Evolutionary conservation across 2,329 filamentous ascomycete genomes (phyloP).

Genomic region (Botrytis galanthina): DNA sequence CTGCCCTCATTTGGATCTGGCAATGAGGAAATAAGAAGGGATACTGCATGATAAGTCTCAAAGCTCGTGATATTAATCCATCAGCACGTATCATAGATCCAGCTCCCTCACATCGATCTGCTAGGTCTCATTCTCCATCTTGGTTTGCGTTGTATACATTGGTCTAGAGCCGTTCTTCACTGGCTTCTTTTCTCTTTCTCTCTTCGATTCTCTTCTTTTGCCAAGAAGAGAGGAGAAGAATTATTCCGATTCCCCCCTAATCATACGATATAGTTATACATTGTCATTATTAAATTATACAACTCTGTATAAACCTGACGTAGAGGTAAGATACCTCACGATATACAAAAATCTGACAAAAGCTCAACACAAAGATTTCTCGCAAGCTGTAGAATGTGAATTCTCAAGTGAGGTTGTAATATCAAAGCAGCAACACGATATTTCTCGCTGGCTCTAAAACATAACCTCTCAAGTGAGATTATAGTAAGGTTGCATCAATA

Average conservation of each 20-base stretch:
- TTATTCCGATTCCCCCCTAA: neutral
- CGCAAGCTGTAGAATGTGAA: neutral
- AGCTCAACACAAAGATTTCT: neutral
- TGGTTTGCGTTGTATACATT: neutral
- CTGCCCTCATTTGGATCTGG: neutral
- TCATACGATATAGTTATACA: neutral
- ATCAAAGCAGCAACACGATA: neutral
- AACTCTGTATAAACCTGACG: neutral
- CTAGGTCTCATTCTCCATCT: neutral
- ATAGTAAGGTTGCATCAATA: neutral
- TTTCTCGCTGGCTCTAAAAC: neutral
- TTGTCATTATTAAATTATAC: neutral
- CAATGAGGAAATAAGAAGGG: neutral
- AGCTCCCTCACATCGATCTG: neutral
- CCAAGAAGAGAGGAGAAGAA: neutral
- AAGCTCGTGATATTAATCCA: neutral
- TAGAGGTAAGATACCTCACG: neutral
- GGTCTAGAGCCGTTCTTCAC: neutral
- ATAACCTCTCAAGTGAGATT: slow-evolving; percentile 2
- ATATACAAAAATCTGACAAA: neutral
- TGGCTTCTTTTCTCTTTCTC: neutral
- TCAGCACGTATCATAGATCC: neutral
- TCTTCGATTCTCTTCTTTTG: neutral
- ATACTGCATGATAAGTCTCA: neutral
- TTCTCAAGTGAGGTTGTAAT: slow-evolving; percentile 3